Conservation (phyloP, 306 rosid genomes). For the Gillenia trifoliata region DNA sequence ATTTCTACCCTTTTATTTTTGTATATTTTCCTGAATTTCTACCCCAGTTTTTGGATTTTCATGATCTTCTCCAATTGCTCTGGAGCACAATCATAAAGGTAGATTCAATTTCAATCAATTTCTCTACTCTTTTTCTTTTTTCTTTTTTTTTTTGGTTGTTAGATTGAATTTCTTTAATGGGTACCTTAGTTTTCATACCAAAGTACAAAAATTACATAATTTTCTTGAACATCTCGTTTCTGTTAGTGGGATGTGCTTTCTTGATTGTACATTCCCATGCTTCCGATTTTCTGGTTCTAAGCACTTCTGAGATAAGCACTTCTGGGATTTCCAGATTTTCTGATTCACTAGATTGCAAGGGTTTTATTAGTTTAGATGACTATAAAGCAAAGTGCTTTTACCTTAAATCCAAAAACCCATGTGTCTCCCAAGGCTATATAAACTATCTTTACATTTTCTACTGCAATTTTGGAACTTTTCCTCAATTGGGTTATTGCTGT, state of each 20-base stretch:
- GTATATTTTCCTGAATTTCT: neutral
- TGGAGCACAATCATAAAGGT: neutral
- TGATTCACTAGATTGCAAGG: conserved; percentile 25
- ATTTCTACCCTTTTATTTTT: neutral
- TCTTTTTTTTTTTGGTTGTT: neutral
- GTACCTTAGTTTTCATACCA: neutral
- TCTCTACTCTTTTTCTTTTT: neutral
- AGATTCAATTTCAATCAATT: neutral
- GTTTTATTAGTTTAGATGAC: conserved; percentile 32
- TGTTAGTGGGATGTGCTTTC: conserved; percentile 29
- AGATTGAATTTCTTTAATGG: conserved; percentile 11
- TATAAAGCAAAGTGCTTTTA: conserved; percentile 44
- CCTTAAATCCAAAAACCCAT: conserved; percentile 37
- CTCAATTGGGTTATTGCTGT: conserved; percentile 41
- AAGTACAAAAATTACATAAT: conserved; percentile 20
- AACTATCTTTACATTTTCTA: conserved; percentile 64
- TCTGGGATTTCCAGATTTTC: neutral
- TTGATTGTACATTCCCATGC: conserved; percentile 26
- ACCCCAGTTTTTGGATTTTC: neutral
- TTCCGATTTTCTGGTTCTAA: conserved; percentile 25
- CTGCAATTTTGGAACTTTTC: conserved; percentile 47
- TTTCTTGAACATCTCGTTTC: conserved; percentile 43
- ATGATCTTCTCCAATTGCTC: neutral
- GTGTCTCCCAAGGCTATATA: conserved; percentile 66
- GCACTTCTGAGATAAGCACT: neutral